Base-by-base conservation (phyloP, 768 basidiomycete genomes). In the Phanerochaete sordida region DNA sequence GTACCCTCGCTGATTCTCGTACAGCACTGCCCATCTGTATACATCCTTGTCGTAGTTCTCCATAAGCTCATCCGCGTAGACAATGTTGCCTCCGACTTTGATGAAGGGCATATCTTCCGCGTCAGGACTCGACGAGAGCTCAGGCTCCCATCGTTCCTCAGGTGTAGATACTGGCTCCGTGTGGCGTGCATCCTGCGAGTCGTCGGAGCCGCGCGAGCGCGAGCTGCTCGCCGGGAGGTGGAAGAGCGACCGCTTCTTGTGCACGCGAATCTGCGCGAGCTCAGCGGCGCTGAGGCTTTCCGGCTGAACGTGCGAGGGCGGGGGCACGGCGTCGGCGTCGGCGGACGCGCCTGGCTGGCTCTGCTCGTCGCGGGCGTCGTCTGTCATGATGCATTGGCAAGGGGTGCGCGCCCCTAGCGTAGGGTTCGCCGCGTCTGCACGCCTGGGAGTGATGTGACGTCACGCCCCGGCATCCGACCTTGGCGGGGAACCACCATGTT, bases 1-100 rank as follows among this genome's bases (percentile, higher is more conserved):
- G 48, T 62, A 89, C 91, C 91, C 91, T 68, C 91, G 77, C 73
- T 93, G 91, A 68, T 93, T 91, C 73, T 93, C 91, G 62, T 90
- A 91, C 11, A 93, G 66, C 11, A 88, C 70, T 7, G 88, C 91
- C 91, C 91, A 93, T 70, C 81, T 80, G 69, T 88, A 93, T 13
- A 79, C 72, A 66, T 88, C 84, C 57, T 72, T 70, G 62, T 76
- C 72, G 21, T 60, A 61, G 45, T 66, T 61, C 37, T 68, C 66
- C 35, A 67, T 66, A 21, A 60, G 53, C 6, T 30, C 37, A 19
- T 44, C 19, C 15, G 59, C 39, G 9, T 51, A 56, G 12, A 62
- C 44, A 11, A 61, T 6, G 6, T 39, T 46, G 44, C 59, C 55
- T 12, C 57, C 58, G 19, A 67, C 48, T 24, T 60, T 52, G 19